Evolutionary conservation across 2,329 filamentous ascomycete species (phyloP).

Genomic region (Hypoxylon sp.): DNA sequence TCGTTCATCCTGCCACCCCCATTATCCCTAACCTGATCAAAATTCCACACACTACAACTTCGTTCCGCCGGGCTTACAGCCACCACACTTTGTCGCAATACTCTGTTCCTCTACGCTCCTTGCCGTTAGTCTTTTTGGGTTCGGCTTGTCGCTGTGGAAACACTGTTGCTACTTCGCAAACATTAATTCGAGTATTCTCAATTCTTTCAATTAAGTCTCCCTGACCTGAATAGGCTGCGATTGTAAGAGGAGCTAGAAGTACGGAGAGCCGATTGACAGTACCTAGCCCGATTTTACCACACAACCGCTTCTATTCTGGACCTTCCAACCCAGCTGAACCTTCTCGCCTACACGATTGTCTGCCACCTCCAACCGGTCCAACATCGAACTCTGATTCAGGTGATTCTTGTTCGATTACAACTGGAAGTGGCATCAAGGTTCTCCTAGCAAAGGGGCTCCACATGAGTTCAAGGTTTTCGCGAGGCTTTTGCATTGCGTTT

Average conservation of each 20-base stretch:
- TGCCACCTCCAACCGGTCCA: neutral
- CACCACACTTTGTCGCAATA: conserved; percentile 12
- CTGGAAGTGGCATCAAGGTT: neutral
- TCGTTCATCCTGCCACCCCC: conserved; percentile 26
- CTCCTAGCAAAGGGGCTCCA: neutral
- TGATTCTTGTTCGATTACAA: neutral
- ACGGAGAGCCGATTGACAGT: neutral
- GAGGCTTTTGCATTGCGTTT: neutral
- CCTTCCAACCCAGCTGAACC: neutral
- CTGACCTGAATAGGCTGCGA: conserved; percentile 1
- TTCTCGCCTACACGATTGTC: neutral
- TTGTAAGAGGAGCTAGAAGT: neutral
- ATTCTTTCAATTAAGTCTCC: conserved; percentile 18
- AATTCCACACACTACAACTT: conserved; percentile 24
- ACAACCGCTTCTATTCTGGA: neutral
- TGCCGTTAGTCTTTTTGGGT: conserved; percentile 20
- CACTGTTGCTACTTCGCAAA: conserved; percentile 22
- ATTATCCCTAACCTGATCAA: conserved; percentile 26
- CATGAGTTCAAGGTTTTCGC: conserved; percentile 2
- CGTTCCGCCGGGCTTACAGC: conserved; percentile 22
- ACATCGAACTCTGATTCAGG: neutral
- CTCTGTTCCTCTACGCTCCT: conserved; percentile 21
- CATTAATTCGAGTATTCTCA: conserved; percentile 17
- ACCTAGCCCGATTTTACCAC: neutral
- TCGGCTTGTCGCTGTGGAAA: conserved; percentile 18